Conservation (phyloP, 2,329 filamentous ascomycete genomes). For the Exophiala sp. region DNA sequence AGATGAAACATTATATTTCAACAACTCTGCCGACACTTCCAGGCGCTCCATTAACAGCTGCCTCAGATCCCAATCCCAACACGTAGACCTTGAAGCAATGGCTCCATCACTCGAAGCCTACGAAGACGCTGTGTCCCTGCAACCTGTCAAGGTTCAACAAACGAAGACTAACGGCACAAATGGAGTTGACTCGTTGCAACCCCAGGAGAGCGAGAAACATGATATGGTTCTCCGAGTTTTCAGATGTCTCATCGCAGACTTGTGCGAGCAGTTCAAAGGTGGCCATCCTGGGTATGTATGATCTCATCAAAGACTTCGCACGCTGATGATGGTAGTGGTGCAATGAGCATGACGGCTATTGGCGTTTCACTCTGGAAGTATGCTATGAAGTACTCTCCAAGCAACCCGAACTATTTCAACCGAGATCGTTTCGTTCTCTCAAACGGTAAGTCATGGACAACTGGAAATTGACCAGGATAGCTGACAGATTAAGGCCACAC, state of each 20-base stretch:
- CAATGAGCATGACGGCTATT: constrained; percentile 61
- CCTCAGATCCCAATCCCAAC: no score
- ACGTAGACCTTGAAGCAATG: no score
- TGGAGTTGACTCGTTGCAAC: no score
- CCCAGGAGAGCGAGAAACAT: constrained; percentile 20
- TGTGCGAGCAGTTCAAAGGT: constrained; percentile 67
- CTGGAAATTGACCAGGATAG: no score
- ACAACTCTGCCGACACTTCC: no score
- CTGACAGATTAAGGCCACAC: constrained; percentile 36
- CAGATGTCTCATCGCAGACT: constrained; percentile 61
- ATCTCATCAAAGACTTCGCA: background rate
- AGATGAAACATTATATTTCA: no score
- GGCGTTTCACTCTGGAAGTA: constrained; percentile 62
- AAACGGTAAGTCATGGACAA: constrained; percentile 41
- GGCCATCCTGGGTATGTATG: constrained; percentile 61
- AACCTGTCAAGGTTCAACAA: no score
- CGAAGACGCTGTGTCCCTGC: no score
- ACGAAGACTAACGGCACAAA: no score
- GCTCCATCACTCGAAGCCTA: no score
- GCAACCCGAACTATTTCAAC: constrained; percentile 57
- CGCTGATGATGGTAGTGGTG: constrained; percentile 38
- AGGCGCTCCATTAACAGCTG: no score
- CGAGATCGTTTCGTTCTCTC: constrained; percentile 62
- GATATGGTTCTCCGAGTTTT: constrained; percentile 59
- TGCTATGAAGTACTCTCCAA: constrained; percentile 58